These are phyloP conservation scores for Eucalyptus melliodora DNA, from an alignment of 345 rosid species.

Conservation along the genomic window DNA sequence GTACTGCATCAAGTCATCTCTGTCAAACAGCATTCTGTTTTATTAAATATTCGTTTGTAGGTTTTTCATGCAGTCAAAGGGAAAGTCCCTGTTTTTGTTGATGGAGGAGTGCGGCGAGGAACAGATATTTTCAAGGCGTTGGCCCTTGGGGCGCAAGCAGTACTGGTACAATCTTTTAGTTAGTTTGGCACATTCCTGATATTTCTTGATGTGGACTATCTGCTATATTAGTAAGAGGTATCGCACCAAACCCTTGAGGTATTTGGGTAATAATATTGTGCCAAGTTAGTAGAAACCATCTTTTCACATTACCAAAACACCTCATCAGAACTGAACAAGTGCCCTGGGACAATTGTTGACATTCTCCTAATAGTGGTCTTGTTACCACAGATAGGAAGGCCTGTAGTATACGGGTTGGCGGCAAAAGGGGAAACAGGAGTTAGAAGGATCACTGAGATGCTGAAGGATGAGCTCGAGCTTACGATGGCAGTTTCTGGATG, in stretches of 20 bases:
- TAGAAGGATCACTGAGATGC: conserved; percentile 49
- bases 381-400: conserved; percentile 74
- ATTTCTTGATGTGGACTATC: neutral
- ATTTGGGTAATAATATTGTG: neutral
- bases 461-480: conserved; percentile 67
- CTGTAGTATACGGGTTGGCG: conserved; percentile 63
- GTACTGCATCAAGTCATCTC: neutral
- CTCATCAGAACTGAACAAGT: neutral
- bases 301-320: neutral
- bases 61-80: conserved; percentile 64
- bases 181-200: neutral
- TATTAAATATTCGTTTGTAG: conserved; percentile 9
- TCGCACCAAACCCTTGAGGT: neutral
- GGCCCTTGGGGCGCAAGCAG: conserved; percentile 87
- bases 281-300: neutral
- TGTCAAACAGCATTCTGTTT: neutral
- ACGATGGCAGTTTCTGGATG: conserved; percentile 82
- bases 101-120: conserved; percentile 84
- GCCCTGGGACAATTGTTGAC: neutral
- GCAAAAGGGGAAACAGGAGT: conserved; percentile 70
- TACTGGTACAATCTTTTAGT: conserved; percentile 40
- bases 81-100: conserved; percentile 61
- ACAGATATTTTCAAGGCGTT: conserved; percentile 85
- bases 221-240: neutral
- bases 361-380: neutral